Conservation (phyloP, 768 basidiomycete species). For the Amyloporia xantha region DNA sequence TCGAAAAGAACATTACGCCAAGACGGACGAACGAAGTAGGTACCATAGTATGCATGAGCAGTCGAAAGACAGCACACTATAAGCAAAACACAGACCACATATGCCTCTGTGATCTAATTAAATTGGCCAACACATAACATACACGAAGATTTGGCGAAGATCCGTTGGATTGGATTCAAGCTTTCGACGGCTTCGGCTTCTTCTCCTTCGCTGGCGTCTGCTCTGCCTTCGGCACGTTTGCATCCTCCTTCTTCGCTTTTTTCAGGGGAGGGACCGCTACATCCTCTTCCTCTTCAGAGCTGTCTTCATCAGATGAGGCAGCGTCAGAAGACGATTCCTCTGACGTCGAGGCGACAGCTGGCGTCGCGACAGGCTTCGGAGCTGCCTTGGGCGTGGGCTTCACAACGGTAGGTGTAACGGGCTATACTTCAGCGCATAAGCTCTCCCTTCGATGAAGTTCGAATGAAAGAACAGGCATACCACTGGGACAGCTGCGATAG, state of each 20-base stretch:
- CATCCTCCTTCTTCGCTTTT: conserved; percentile 21
- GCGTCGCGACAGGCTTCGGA: neutral
- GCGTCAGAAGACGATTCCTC: conserved; percentile 23
- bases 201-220: conserved; percentile 36
- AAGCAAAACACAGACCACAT: too few species aligned
- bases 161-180: conserved; percentile 13
- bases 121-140: neutral
- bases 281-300: conserved; percentile 28
- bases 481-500: conserved; percentile 24
- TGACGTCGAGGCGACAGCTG: conserved; percentile 18
- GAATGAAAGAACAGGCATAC: neutral
- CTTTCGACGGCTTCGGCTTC: conserved; percentile 38
- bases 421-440: conserved; percentile 1
- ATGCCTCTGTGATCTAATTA: neutral
- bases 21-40: neutral
- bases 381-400: neutral
- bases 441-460: too few species aligned
- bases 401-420: neutral
- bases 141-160: too few species aligned
- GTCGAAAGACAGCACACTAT: too few species aligned
- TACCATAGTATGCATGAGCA: too few species aligned
- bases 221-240: conserved; percentile 18
- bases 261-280: conserved; percentile 18
- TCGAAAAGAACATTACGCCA: neutral
- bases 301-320: conserved; percentile 10